Base-by-base conservation (phyloP, 805 yeast species). In the Saccharomycopsis fermentans region DNA sequence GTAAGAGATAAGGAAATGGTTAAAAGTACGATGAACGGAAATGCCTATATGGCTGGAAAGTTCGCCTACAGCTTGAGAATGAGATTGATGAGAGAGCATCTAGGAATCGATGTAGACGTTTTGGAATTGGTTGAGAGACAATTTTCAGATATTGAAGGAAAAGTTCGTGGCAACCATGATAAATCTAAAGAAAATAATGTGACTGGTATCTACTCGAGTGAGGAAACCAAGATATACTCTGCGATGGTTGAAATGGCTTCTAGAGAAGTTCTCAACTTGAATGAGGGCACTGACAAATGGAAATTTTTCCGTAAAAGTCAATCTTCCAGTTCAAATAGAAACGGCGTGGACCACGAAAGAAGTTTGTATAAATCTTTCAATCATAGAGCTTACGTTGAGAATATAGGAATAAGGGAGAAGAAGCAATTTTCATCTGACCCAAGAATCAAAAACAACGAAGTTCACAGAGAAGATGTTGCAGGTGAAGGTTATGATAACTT, bases 61-160 rank as follows among this genome's bases (percentile, higher is more conserved):
- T 94, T 92, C 74, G 90, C 98, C 0, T 96, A 90, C 69, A 84
- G 94, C 1, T 73, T 94, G 60, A 79, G 99, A 66, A 81, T 90
- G 75, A 79, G 97, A 62, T 76, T 95, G 55, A 94, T 94, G 99
- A 80, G 99, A 63, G 99, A 94, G 68, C 99, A 94, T 72, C 69
- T 94, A 27, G 99, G 99, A 27, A 85, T 96, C 57, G 95, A 90
- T 69, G 94, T 90, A 50, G 97, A 91, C 70, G 74, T 85, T 16
- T 71, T 90, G 27, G 97, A 91, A 58, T 71, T 86, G 51, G 86
- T 90, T 35, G 97, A 90, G 67, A 77, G 91, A 64, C 77, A 87
- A 64, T 85, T 87, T 62, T 74, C 71, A 54, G 74, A 71, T 56
- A 63, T 77, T 26, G 74, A 73, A 58, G 63, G 66, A 29, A 52